Base-by-base conservation (phyloP, 2,329 filamentous ascomycete genomes). In the Drechslerella dactyloides region DNA sequence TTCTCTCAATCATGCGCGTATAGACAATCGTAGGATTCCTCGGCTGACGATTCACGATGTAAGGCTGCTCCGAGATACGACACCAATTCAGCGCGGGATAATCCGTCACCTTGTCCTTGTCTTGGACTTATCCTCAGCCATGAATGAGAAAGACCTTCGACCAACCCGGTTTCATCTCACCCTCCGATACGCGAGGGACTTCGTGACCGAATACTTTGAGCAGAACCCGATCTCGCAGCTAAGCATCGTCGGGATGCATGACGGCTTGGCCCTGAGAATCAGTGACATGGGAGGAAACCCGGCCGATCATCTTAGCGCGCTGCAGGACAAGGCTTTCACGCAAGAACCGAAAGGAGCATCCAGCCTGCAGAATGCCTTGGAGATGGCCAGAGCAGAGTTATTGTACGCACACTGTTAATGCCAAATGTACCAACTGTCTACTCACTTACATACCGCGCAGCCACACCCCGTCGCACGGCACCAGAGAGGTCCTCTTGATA, bases 141-240 rank as follows among this genome's bases (percentile, higher is more conserved):
- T 99, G 94, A 81, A 87, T 3, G 93, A 97, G 80, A 97, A 97
- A 80, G 94, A 99, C 78, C 84, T 97, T 75, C 86, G 94, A 24
- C 94, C 94, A 4, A 96, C 88, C 48, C 86, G 93, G 70, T 93
- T 93, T 80, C 85, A 92, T 40, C 85, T 97, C 33, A 89, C 88
- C 58, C 84, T 97, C 77, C 88, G 88, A 74, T 96, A 92, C 80
- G 89, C 92, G 15, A 86, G 89, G 74, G 89, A 92, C 65, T 99
- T 97, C 80, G 89, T 97, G 54, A 85, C 88, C 69, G 93, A 97
- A 79, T 99, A 91, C 81, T 99, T 97, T 78, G 94, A 97, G 80
- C 94, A 99, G 80, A 99, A 99, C 77, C 94, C 94, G 10, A 97
- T 99, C 75, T 96, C 92, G 8, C 94, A 99, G 81, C 85, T 99